Percentiles rank a stretch among this genome's conserved stretches.
Conservation (phyloP, 305 asterid genomes). For the Fraxinus albicans region DNA sequence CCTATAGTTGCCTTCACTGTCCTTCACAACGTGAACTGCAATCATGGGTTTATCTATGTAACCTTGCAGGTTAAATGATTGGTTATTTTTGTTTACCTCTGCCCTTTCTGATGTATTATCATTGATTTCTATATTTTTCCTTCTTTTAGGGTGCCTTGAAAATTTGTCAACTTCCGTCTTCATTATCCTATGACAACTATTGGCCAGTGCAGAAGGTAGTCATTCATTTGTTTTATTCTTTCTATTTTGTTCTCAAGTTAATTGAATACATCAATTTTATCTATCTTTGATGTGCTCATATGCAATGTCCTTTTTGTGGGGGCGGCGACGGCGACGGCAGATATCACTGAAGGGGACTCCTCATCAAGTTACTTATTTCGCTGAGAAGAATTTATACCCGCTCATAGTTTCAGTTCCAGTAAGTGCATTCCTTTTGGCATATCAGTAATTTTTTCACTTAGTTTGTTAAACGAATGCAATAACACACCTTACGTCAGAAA, state of each 20-base stretch:
- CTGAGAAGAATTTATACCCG: slow-evolving; percentile 91
- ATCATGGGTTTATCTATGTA: slow-evolving; percentile 85
- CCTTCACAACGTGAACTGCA: slow-evolving; percentile 93
- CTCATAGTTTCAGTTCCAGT: slow-evolving; percentile 90
- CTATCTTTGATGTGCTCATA: slow-evolving; percentile 22
- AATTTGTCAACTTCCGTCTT: slow-evolving; percentile 88
- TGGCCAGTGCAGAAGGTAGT: slow-evolving; percentile 95
- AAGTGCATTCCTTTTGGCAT: slow-evolving; percentile 35
- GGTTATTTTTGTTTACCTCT: slow-evolving; percentile 14
- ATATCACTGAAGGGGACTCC: slow-evolving; percentile 89
- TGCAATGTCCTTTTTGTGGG: slow-evolving; percentile 5
- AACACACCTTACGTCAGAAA: background rate
- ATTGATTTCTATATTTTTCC: slow-evolving; percentile 12
- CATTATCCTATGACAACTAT: slow-evolving; percentile 69
- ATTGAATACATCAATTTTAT: slow-evolving; percentile 9
- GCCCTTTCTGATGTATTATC: slow-evolving; percentile 3
- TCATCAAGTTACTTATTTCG: slow-evolving; percentile 89
- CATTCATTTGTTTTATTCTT: background rate
- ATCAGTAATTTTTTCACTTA: slow-evolving; percentile 13
- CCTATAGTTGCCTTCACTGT: slow-evolving; percentile 91
- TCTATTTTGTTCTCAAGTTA: slow-evolving; percentile 10
- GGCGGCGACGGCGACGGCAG: slow-evolving; percentile 40
- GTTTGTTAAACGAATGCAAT: background rate
- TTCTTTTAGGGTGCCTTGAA: slow-evolving; percentile 73
- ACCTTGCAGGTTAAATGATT: slow-evolving; percentile 70